Evolutionary conservation across 768 basidiomycete genomes (phyloP).

Genomic region (Tephrocybe sp.): DNA sequence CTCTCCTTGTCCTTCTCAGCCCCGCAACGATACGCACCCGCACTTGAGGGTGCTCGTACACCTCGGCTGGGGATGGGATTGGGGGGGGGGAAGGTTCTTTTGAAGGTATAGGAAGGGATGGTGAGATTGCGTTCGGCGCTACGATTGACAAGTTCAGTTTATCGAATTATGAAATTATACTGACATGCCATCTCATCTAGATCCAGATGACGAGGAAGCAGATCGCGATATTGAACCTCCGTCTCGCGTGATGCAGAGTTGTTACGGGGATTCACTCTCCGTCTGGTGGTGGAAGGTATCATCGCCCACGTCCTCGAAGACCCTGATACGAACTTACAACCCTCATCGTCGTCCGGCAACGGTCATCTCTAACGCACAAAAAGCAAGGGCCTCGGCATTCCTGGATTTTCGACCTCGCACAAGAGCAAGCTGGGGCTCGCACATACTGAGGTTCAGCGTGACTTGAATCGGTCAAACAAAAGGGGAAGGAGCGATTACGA

Average conservation of each 20-base stretch:
- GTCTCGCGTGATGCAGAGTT: constrained; percentile 32
- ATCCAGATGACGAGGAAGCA: constrained; percentile 43
- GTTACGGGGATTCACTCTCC: constrained; percentile 36
- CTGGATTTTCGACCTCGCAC: constrained; percentile 6
- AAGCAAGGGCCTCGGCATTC: constrained; percentile 14
- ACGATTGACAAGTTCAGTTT: constrained; percentile 40
- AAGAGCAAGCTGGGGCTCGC: constrained; percentile 46
- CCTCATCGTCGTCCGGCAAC: constrained; percentile 16
- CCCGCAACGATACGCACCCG: constrained; percentile 48
- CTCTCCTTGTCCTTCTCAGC: constrained; percentile 66
- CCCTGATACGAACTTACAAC: constrained; percentile 37
- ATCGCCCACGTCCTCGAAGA: constrained; percentile 46
- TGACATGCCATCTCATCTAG: constrained; percentile 4
- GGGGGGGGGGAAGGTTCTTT: constrained; percentile 14
- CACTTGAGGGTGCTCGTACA: constrained; percentile 50
- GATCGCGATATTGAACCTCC: constrained; percentile 32
- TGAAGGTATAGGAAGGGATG: constrained; percentile 61
- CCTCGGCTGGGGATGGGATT: constrained; percentile 32
- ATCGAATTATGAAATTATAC: background rate
- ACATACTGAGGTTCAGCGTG: constrained; percentile 13
- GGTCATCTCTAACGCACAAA: constrained; percentile 12
- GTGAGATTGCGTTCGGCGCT: constrained; percentile 46
- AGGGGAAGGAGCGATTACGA: too few species aligned
- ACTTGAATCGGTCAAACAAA: constrained; percentile 7
- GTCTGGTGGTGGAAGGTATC: constrained; percentile 42